These are phyloP conservation scores for Stachybotrys echinatus DNA, from an alignment of 2,329 filamentous ascomycete species.

Conservation along the genomic window DNA sequence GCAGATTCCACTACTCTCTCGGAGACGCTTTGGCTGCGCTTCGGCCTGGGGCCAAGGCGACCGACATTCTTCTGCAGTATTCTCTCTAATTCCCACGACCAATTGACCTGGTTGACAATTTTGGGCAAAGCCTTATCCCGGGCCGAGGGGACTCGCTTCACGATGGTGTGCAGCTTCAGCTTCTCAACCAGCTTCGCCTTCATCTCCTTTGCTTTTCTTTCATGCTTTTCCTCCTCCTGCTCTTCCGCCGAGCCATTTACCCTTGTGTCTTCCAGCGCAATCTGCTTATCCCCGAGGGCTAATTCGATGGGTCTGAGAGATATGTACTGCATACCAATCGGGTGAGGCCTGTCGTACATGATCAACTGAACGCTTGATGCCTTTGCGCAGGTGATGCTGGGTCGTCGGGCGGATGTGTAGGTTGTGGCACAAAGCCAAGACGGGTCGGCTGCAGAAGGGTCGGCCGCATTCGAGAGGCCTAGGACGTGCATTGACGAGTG, in stretches of 20 bases:
- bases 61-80: conserved; percentile 85
- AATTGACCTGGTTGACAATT: conserved; percentile 93
- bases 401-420: conserved; percentile 48
- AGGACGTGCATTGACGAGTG: conserved; percentile 79
- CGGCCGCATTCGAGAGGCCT: conserved; percentile 68
- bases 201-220: conserved; percentile 50
- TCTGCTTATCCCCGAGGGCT: conserved; percentile 69
- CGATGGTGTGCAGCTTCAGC: conserved; percentile 79
- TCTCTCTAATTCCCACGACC: conserved; percentile 82
- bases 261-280: conserved; percentile 26
- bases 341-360: conserved; percentile 80
- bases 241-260: conserved; percentile 59
- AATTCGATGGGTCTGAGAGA: conserved; percentile 86
- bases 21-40: conserved; percentile 84
- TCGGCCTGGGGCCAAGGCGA: conserved; percentile 74
- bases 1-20: conserved; percentile 94
- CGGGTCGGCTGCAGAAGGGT: conserved; percentile 49
- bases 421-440: conserved; percentile 63
- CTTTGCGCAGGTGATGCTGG: conserved; percentile 67
- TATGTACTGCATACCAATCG: conserved; percentile 91
- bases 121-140: conserved; percentile 77
- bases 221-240: conserved; percentile 68
- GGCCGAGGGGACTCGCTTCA: conserved; percentile 67
- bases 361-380: conserved; percentile 79
- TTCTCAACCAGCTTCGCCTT: conserved; percentile 73